These are phyloP conservation scores for Populus tomentosa DNA, from an alignment of 441 rosid species.

Conservation along the genomic window DNA sequence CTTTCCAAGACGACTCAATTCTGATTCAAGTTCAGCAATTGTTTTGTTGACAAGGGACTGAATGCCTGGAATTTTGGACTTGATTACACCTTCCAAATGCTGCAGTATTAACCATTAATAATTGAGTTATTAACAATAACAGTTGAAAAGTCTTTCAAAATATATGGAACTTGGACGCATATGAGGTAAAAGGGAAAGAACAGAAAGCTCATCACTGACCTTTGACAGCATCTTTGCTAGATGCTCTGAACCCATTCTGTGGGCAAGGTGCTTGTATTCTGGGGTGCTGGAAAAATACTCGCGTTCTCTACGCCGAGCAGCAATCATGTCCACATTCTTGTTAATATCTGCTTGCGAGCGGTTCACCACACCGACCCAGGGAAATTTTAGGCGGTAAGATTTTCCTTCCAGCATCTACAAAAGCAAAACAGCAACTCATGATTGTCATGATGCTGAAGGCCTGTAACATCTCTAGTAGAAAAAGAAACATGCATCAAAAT, in stretches of 20 bases:
- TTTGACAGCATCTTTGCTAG: slow-evolving; percentile 92
- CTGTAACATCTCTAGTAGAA: slow-evolving; percentile 1
- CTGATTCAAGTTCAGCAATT: slow-evolving; percentile 73
- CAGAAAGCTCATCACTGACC: slow-evolving; percentile 28
- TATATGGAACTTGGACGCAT: not conserved
- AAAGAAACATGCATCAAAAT: not conserved
- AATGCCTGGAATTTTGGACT: slow-evolving; percentile 89
- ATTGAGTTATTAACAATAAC: slow-evolving; percentile 1
- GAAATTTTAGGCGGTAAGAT: slow-evolving; percentile 77
- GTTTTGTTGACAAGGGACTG: slow-evolving; percentile 93
- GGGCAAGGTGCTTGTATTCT: slow-evolving; percentile 92
- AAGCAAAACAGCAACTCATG: slow-evolving; percentile 20
- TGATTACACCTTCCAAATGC: slow-evolving; percentile 99
- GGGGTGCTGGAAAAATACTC: slow-evolving; percentile 80
- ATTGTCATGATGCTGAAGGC: slow-evolving; percentile 13
- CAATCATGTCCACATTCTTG: slow-evolving; percentile 96
- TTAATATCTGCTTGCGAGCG: slow-evolving; percentile 98
- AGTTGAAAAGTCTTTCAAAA: not conserved
- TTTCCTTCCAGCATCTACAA: slow-evolving; percentile 87
- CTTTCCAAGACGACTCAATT: slow-evolving; percentile 94
- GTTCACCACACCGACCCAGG: slow-evolving; percentile 97
- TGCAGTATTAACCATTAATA: slow-evolving; percentile 29
- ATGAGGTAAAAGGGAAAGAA: not conserved
- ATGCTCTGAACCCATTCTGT: slow-evolving; percentile 97
- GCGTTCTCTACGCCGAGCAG: slow-evolving; percentile 89